Conservation (phyloP, 805 yeast species). For the Cyberlindnera japonica region DNA sequence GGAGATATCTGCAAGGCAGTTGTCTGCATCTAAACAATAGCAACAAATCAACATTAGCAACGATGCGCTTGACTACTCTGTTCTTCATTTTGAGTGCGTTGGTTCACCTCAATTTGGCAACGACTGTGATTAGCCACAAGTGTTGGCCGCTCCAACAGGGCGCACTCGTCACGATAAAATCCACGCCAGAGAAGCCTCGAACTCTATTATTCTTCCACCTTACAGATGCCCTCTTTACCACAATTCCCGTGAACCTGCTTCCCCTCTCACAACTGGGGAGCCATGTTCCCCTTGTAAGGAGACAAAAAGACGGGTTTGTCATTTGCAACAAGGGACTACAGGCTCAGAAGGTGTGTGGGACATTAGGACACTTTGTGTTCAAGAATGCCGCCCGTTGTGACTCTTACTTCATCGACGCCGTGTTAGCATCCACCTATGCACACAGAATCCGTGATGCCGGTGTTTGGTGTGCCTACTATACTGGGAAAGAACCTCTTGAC, state of each 20-base stretch:
- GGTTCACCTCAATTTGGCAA: too few relatives aligned
- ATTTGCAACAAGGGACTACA: constrained; percentile 1
- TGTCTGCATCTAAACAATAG: too few relatives aligned
- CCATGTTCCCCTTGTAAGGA: neutral
- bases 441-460: constrained; percentile 3
- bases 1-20: too few relatives aligned
- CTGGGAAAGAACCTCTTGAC: neutral
- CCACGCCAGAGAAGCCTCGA: neutral
- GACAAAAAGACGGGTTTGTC: neutral
- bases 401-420: neutral
- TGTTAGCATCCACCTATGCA: neutral
- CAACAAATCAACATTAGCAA: too few relatives aligned
- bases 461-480: constrained; percentile 2
- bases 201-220: constrained; percentile 2
- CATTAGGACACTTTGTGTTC: neutral
- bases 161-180: neutral
- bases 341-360: neutral
- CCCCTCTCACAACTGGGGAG: neutral
- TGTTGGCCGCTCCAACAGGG: constrained; percentile 4
- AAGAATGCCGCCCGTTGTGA: neutral
- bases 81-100: too few relatives aligned
- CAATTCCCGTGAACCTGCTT: constrained; percentile 1
- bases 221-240: constrained; percentile 2
- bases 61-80: too few relatives aligned
- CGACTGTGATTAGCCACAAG: neutral